A percentile compares a stretch with the other conserved stretches of the same genome.
phyloP scores from a whole-genome alignment of 2,329 filamentous ascomycete species.

The Rhynchosporium secalis region DNA sequence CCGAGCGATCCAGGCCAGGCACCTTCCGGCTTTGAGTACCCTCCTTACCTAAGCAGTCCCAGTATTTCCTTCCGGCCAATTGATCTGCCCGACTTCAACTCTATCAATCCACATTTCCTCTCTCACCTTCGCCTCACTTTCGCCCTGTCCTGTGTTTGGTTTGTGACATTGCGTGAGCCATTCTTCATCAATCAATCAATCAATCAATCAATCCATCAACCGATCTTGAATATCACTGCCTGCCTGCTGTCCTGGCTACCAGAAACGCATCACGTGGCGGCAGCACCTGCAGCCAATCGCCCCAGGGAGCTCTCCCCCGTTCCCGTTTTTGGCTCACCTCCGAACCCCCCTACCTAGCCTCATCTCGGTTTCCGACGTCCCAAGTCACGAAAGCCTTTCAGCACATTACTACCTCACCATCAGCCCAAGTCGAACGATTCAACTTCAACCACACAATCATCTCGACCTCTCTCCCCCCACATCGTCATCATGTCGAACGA shows the following conservation, averaged over 20 bases:
- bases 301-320: conserved; percentile 34
- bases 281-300: conserved; percentile 19
- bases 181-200: background rate
- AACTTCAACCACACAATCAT: conserved; percentile 13
- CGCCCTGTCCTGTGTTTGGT: background rate
- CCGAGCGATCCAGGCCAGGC: too few species aligned
- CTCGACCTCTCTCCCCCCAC: conserved; percentile 23
- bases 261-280: background rate
- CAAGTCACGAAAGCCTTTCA: conserved; percentile 1
- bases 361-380: conserved; percentile 22
- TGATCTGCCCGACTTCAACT: background rate
- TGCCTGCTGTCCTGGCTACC: background rate
- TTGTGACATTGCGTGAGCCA: conserved; percentile 7
- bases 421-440: background rate
- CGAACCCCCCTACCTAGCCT: conserved; percentile 25
- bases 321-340: conserved; percentile 29
- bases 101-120: background rate
- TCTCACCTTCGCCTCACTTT: background rate
- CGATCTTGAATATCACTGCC: background rate
- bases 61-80: background rate
- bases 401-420: too few species aligned
- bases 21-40: background rate
- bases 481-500: conserved; percentile 48
- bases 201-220: conserved; percentile 12
- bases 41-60: background rate